These are phyloP conservation scores for Neurospora terricola DNA, from an alignment of 495 filamentous ascomycete genomes.

Conservation along the genomic window DNA sequence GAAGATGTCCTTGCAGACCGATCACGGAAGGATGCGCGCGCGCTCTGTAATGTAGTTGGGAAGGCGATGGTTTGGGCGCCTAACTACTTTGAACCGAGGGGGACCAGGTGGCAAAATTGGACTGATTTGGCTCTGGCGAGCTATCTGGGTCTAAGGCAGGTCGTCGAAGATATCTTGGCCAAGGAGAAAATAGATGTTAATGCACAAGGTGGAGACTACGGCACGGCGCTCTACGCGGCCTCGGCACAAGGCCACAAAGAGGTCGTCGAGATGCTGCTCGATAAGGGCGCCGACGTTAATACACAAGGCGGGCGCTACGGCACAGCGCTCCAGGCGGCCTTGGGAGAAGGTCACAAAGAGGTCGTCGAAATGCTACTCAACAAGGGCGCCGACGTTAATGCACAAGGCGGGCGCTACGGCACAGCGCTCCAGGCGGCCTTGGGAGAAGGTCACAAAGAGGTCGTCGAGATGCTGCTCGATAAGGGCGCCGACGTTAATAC, in stretches of 20 bases:
- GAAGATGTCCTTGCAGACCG: not conserved
- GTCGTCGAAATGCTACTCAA: not conserved
- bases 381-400: not conserved
- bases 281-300: constrained; percentile 14
- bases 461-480: too few relatives aligned
- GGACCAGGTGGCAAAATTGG: not conserved
- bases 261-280: constrained; percentile 13
- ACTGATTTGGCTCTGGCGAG: constrained; percentile 3
- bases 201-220: not conserved
- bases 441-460: too few relatives aligned
- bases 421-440: too few relatives aligned
- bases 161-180: constrained; percentile 2
- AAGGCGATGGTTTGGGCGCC: not conserved
- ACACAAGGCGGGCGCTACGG: not conserved
- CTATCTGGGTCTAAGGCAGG: constrained; percentile 1
- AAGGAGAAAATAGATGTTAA: not conserved
- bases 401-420: too few relatives aligned
- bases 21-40: not conserved
- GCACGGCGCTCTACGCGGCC: constrained; percentile 13
- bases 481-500: too few relatives aligned
- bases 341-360: not conserved
- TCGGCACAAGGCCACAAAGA: constrained; percentile 6
- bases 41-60: not conserved
- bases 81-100: not conserved
- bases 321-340: not conserved